These are phyloP conservation scores for Leccinum insigne DNA, from an alignment of 1,284 basidiomycete species.

Conservation along the genomic window DNA sequence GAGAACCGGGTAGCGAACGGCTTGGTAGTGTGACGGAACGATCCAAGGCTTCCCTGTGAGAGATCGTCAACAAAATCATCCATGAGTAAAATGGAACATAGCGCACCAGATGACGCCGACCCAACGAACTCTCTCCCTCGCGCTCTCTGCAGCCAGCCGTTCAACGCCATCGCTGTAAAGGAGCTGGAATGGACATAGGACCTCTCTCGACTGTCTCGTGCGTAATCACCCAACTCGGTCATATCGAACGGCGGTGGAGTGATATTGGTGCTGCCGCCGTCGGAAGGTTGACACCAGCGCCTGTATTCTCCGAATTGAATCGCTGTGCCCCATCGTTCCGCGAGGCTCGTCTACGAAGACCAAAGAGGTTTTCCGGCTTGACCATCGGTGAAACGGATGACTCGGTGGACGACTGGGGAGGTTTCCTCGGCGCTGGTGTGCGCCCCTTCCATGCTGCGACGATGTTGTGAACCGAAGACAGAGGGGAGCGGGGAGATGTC, in stretches of 20 bases:
- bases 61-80: slow-evolving; percentile 3
- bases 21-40: slow-evolving; percentile 51
- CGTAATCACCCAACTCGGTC: slow-evolving; percentile 45
- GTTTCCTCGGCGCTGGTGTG: slow-evolving; percentile 43
- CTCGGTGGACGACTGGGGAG: slow-evolving; percentile 22
- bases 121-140: slow-evolving; percentile 84
- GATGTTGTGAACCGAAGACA: slow-evolving; percentile 74
- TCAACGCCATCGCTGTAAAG: slow-evolving; percentile 87
- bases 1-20: slow-evolving; percentile 58
- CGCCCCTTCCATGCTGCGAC: slow-evolving; percentile 79
- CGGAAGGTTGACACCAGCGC: slow-evolving; percentile 17
- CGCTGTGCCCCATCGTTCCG: slow-evolving; percentile 38
- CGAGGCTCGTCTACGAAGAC: slow-evolving; percentile 58
- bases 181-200: slow-evolving; percentile 85
- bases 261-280: slow-evolving; percentile 32
- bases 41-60: slow-evolving; percentile 64
- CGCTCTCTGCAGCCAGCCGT: slow-evolving; percentile 79
- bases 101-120: slow-evolving; percentile 82
- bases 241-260: slow-evolving; percentile 48
- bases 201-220: slow-evolving; percentile 48
- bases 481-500: slow-evolving; percentile 62
- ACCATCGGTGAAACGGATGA: slow-evolving; percentile 24
- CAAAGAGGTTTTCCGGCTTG: slow-evolving; percentile 53
- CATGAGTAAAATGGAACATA: slow-evolving; percentile 18
- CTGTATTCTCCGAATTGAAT: slow-evolving; percentile 13